Conservation (phyloP, 331 rosid species). For the Arachis monticola region DNA sequence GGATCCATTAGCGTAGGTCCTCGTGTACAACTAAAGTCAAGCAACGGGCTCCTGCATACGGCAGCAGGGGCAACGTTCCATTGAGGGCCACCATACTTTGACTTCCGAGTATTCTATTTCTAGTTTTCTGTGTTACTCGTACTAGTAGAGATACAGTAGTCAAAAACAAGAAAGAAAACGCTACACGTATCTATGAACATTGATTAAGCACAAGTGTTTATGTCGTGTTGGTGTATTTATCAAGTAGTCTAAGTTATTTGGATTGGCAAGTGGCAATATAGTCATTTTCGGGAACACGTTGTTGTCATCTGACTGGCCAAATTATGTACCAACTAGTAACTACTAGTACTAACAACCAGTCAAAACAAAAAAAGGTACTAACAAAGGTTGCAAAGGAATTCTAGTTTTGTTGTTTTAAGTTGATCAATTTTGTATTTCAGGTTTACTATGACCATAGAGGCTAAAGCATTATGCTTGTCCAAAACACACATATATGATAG, state of each 20-base stretch:
- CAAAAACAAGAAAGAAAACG: too few relatives aligned
- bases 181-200: too few relatives aligned
- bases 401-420: too few relatives aligned
- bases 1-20: constrained; percentile 45
- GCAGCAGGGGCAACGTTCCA: constrained; percentile 22
- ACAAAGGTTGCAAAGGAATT: not conserved
- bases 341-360: too few relatives aligned
- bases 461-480: too few relatives aligned
- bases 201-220: too few relatives aligned
- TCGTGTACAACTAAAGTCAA: constrained; percentile 39
- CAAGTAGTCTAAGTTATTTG: not conserved
- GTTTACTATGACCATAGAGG: too few relatives aligned
- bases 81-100: constrained; percentile 22
- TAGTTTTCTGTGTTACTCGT: not conserved
- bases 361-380: too few relatives aligned
- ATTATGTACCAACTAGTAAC: not conserved
- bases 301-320: not conserved
- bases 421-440: too few relatives aligned
- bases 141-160: too few relatives aligned
- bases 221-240: too few relatives aligned
- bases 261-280: not conserved
- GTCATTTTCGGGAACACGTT: not conserved
- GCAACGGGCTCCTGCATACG: constrained; percentile 26
- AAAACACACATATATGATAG: too few relatives aligned
- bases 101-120: not conserved